Base-by-base conservation (phyloP, 805 yeast species). In the Metschnikowia lochheadii region DNA sequence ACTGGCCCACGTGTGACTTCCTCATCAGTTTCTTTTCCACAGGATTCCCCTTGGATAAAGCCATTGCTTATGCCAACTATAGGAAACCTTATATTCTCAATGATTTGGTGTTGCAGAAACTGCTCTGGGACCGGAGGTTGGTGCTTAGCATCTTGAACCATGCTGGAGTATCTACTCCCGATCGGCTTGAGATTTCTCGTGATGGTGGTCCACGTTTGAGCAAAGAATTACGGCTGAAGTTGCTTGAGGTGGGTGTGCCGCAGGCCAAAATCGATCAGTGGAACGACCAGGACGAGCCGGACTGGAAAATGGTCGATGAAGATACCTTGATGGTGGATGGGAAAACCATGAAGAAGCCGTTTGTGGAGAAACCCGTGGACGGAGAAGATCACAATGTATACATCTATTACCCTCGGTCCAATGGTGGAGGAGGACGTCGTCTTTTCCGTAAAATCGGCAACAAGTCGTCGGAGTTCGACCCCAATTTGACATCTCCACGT, bases 1-100 rank as follows among this genome's bases (percentile, higher is more conserved):
- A 90, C 65, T 94, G 99, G 99, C 99, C 99, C 36, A 89, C 96
- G 35, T 94, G 99, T 72, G 99, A 94, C 66, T 94, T 89, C 62
- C 75, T 94, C 55, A 88, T 94, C 54, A 85, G 92, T 57, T 94
- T 94, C 68, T 94, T 94, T 67, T 87, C 96, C n/a, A 81, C 83
- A 31, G 99, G 99, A 0, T 94, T 94, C 70, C 99, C 99, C 0
- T 75, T 94, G 40, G 96, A 92, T 59, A 94, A 94, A 67, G 99
- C 99, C 2, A 92, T 94, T 51, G 78, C 84, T 20, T 94, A 94
- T 62, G 96, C 84, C 37, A 85, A 89, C 55, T 79, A 91, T 53
- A 79, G 99, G 43, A 88, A 90, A 63, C 99, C 99, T 0, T 92
- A 81, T 60, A 71, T 86, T 44, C 84, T 95, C 61, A 94, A 94